A percentile compares a stretch with the other conserved stretches of the same genome.
These are phyloP conservation scores for Blastocystis sp. DNA, from an alignment of 352 stramenopile genomes.

Conservation along the genomic window DNA sequence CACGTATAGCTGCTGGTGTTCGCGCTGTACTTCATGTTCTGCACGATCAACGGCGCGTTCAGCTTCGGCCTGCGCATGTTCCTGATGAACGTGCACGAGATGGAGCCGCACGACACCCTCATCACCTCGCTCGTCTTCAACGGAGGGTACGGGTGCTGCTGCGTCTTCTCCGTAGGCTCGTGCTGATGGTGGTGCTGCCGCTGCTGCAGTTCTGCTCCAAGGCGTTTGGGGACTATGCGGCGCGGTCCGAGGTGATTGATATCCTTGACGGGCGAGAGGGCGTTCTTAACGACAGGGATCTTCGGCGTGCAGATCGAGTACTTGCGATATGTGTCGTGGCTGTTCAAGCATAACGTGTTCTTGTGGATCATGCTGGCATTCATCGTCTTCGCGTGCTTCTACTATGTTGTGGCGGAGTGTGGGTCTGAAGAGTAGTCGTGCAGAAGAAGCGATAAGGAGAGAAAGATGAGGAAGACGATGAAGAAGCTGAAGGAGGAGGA, in stretches of 20 bases:
- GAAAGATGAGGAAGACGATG: slow-evolving; percentile 68
- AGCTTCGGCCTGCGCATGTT: slow-evolving; percentile 64
- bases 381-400: slow-evolving; percentile 59
- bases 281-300: slow-evolving; percentile 46
- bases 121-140: slow-evolving; percentile 70
- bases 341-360: slow-evolving; percentile 68
- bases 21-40: slow-evolving; percentile 69
- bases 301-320: slow-evolving; percentile 69
- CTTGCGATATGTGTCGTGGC: slow-evolving; percentile 45
- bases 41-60: slow-evolving; percentile 66
- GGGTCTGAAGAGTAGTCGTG: slow-evolving; percentile 40
- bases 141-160: slow-evolving; percentile 21
- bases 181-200: slow-evolving; percentile 54
- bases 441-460: slow-evolving; percentile 67
- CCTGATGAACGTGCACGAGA: slow-evolving; percentile 55
- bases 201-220: slow-evolving; percentile 65
- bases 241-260: slow-evolving; percentile 61
- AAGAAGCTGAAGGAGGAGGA: slow-evolving; percentile 56
- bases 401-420: slow-evolving; percentile 11
- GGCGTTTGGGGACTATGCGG: slow-evolving; percentile 62
- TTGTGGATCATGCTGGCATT: slow-evolving; percentile 67
- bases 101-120: slow-evolving; percentile 67
- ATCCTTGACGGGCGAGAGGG: slow-evolving; percentile 24
- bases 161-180: background rate
- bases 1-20: slow-evolving; percentile 51